These are phyloP conservation scores for Starmerella stellata DNA, from an alignment of 805 yeast genomes.

Conservation along the genomic window DNA sequence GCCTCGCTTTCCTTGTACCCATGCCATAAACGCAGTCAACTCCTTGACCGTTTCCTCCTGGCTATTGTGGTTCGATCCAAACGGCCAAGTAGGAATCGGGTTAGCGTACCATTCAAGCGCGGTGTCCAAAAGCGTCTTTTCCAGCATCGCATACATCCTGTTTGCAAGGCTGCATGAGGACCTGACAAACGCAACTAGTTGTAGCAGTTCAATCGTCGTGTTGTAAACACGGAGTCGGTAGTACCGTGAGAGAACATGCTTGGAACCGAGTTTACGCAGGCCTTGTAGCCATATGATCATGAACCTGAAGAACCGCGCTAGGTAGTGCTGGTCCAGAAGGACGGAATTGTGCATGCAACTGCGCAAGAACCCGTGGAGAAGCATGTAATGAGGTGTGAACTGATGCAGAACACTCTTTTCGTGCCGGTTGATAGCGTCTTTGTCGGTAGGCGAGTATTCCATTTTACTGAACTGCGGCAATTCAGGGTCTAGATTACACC, in stretches of 20 bases:
- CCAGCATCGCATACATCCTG: constrained; percentile 29
- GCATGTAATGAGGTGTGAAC: constrained; percentile 48
- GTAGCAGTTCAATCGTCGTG: constrained; percentile 48
- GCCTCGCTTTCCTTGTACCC: background rate
- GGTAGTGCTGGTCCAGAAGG: constrained; percentile 23
- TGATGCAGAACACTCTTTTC: constrained; percentile 33
- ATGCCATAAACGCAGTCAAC: constrained; percentile 20
- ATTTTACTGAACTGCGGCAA: constrained; percentile 50
- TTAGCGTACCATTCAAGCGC: constrained; percentile 62
- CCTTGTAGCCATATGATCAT: constrained; percentile 30
- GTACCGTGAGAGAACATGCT: constrained; percentile 66
- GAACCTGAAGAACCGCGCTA: constrained; percentile 50
- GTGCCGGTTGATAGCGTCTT: constrained; percentile 34
- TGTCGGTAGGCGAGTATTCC: constrained; percentile 81
- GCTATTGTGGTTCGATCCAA: constrained; percentile 61
- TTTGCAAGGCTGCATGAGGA: constrained; percentile 17
- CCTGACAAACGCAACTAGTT: constrained; percentile 27
- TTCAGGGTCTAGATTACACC: constrained; percentile 34
- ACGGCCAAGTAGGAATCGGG: constrained; percentile 46
- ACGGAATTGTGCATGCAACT: constrained; percentile 37
- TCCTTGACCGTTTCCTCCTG: constrained; percentile 49
- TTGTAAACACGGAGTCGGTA: constrained; percentile 55
- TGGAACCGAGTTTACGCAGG: constrained; percentile 39
- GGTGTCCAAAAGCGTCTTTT: constrained; percentile 40
- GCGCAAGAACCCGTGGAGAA: constrained; percentile 51